Base-by-base conservation (phyloP, 164 flowering plant genomes). In the Berberis vulgaris region DNA sequence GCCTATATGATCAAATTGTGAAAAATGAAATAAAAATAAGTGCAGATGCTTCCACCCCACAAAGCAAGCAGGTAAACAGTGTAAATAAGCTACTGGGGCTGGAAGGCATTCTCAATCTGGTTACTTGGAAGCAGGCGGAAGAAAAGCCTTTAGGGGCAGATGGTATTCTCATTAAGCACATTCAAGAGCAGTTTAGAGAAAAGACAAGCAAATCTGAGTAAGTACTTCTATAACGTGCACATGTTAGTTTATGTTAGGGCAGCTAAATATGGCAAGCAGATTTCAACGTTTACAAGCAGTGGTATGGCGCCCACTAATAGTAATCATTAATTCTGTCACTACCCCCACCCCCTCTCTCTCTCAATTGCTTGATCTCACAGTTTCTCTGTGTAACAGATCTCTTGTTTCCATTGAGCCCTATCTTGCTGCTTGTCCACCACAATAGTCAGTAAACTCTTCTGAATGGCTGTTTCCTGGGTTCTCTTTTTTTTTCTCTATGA, bases 21-120 rank as follows among this genome's bases (percentile, higher is more conserved):
- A 88, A 75, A 77, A 88, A 91, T 80, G 99, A 95, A 81, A 95
- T 95, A 61, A 95, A 95, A 79, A 89, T 95, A 96, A 91, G 74
- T 59, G 88, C 89, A 46, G 88, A 84, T 65, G 79, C 87, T 71
- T 79, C 86, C 72, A 89, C 73, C 61, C 96, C 87, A 47, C 86
- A 83, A 67, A 87, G 83, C 80, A 95, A 89, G 78, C 99, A 87
- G 74, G 85, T 84, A 42, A 89, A 85, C 75, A 80, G 89, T 75
- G 73, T 91, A 49, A 95, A 95, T 79, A 95, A 79, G 73, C 65
- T 91, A 60, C 65, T 95, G 76, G 99, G 97, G 66, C 76, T 95
- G 78, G 99, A 95, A 72, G 91, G 94, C 62, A 89, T 95, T 67
- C 82, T 95, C 69, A 95, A 88, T 73, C 76, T 95, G 59, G 96